Evolutionary conservation across 768 basidiomycete genomes (phyloP), one percentile per base, ranked within the genome.

Genomic region (Naematelia encephala): DNA sequence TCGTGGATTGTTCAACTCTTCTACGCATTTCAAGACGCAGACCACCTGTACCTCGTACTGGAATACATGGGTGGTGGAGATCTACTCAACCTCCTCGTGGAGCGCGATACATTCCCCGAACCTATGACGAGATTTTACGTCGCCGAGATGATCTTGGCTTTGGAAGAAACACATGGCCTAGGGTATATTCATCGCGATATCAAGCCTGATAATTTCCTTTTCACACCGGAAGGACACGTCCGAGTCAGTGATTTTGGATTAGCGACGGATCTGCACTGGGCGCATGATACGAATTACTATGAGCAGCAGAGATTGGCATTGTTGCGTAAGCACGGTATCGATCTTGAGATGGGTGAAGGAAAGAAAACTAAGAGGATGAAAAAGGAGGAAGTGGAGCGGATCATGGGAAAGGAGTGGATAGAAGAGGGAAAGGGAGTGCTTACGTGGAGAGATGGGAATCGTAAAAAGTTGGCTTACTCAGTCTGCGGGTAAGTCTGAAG

Each of bases 161-260:
- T 98, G 62, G 88, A 93, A 76, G 87, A 87, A 61, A 93, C 91
- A 76, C 92, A 96, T 56, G 87, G 86, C 75, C 86, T 89, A 68
- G 93, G 93, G 10, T 98, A 93, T 80, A 96, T 98, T 71, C 94
- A 98, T 80, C 85, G 94, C 61, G 94, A 99, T 80, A 93, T 97
- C 79, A 93, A 96, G 78, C 89, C 91, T 68, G 90, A 93, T 78
- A 97, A 98, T 78, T 98, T 97, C 81, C 82, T 98, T 54, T 93
- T 98, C 80, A 88, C 90, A 77, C 87, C 88, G 56, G 82, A 89
- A 62, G 94, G 93, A 11, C 93, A 98, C 79, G 88, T 99, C 78
- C 87, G 86, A 78, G 84, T 98, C 59, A 90, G 89, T 73, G 94
- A 97, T 78, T 97, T 98, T 76, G 94, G 94, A 39, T 81, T 98